Evolutionary conservation across 2,329 filamentous ascomycete genomes (phyloP).

Genomic region (Cryphonectria japonica): DNA sequence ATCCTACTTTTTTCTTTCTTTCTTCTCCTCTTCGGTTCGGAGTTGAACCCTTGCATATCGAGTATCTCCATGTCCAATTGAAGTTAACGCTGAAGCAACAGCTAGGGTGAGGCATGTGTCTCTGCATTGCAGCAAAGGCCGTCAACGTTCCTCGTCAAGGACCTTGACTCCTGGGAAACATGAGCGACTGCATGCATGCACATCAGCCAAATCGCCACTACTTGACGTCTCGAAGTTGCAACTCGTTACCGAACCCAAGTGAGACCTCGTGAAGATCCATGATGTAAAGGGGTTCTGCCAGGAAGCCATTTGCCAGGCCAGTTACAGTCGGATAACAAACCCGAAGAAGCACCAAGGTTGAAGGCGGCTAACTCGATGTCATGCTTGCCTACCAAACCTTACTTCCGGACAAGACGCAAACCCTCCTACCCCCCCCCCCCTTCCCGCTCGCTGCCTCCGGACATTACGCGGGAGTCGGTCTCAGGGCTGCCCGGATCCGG

Average conservation of each 20-base stretch:
- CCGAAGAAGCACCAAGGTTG: background rate
- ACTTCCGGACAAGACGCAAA: background rate
- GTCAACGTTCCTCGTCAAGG: too few relatives aligned
- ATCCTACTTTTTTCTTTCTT: too few relatives aligned
- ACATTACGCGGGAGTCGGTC: background rate
- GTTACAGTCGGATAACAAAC: too few relatives aligned
- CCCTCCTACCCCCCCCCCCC: background rate
- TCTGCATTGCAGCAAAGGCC: too few relatives aligned
- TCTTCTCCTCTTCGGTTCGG: background rate
- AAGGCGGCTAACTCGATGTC: background rate
- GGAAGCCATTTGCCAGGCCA: too few relatives aligned
- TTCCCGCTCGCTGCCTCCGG: background rate
- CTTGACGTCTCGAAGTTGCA: background rate
- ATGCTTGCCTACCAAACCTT: background rate
- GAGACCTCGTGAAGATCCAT: background rate
- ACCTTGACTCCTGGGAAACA: too few relatives aligned
- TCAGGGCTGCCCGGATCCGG: background rate
- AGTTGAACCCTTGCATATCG: background rate
- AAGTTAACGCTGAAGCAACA: background rate
- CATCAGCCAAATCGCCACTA: background rate
- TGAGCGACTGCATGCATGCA: background rate
- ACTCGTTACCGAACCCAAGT: background rate
- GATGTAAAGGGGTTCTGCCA: background rate
- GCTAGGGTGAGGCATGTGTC: too few relatives aligned
- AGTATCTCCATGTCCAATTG: background rate